These are phyloP conservation scores for Cadophora malorum DNA, from an alignment of 2,329 filamentous ascomycete genomes.

Conservation along the genomic window DNA sequence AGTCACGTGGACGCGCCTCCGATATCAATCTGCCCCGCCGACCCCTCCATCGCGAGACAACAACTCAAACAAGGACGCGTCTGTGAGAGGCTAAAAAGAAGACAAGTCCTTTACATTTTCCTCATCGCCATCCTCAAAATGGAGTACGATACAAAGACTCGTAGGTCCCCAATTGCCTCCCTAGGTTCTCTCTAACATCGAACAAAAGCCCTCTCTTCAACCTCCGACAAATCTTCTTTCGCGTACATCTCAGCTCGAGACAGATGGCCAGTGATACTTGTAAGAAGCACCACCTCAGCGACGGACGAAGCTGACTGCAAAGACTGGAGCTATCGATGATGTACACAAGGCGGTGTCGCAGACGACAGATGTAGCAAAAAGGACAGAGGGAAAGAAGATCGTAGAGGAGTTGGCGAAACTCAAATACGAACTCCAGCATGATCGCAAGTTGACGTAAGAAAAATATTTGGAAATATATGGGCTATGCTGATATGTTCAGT, in stretches of 20 bases:
- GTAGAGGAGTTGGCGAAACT: constrained; percentile 78
- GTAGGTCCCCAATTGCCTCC: constrained; percentile 54
- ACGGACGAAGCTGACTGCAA: constrained; percentile 35
- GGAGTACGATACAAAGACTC: constrained; percentile 77
- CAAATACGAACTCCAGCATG: constrained; percentile 95
- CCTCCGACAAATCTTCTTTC: constrained; percentile 84
- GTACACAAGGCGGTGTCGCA: constrained; percentile 77
- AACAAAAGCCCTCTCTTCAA: constrained; percentile 72
- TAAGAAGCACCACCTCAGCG: constrained; percentile 47
- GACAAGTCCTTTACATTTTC: not conserved
- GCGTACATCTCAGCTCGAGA: constrained; percentile 83
- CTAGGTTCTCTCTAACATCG: constrained; percentile 15
- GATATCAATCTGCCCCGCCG: constrained; percentile 13
- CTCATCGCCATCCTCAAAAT: constrained; percentile 51
- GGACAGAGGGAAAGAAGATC: constrained; percentile 84
- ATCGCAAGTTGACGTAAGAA: constrained; percentile 76
- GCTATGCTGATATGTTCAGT: constrained; percentile 64
- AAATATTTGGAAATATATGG: not conserved
- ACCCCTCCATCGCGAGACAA: constrained; percentile 30
- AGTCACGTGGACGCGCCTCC: not conserved
- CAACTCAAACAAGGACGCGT: constrained; percentile 21
- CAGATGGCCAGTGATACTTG: constrained; percentile 93
- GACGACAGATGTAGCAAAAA: constrained; percentile 62
- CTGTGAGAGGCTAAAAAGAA: not conserved
- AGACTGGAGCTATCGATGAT: constrained; percentile 95